Evolutionary conservation across 2,329 filamentous ascomycete species (phyloP), one percentile per base, ranked within the genome.

Genomic region (Ophiocordyceps camponoti-saundersi): DNA sequence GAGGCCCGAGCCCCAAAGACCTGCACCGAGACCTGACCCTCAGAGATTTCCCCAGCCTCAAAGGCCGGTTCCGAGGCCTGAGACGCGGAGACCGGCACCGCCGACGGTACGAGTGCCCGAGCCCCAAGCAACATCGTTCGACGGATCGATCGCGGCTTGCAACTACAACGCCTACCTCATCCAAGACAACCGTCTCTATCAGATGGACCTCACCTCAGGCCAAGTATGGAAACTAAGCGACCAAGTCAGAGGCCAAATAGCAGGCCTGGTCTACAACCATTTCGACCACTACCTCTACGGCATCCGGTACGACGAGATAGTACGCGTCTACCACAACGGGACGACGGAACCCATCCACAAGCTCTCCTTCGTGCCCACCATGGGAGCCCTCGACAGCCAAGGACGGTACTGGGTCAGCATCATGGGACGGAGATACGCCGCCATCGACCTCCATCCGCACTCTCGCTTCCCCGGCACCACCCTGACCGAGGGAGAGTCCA

Each of bases 221-320:
- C 2, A 3, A 7, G 32, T 1, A 1, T 12, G 6, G 12, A 39
- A 23, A n/a, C 12, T 47, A 2, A 34, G 40, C 46, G n/a, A 2
- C 21, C 15, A 13, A 5, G 29, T 46, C 18, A 41, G 39, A 6
- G 32, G 15, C 39, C 22, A 22, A 43, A 3, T 13, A 3, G 20
- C 3, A 11, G 8, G 29, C 21, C 21, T 36, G 6, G n/a, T 49
- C 46, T 49, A 36, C 43, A 49, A 49, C 45, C 18, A 36, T 2
- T 26, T 45, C n/a, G 48, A 49, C 46, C 42, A 44, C 39, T 44
- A 42, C 45, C 40, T 49, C 23, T 49, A 49, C 43, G 48, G 45
- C 22, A 4, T 34, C 8, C 26, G 44, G 16, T 20, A 12, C 20
- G 8, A 43, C 29, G 8, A 2, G 3, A 18, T 49, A 2, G n/a